phyloP scores from a whole-genome alignment of 2,329 filamentous ascomycete genomes.

The Trichoderma guizhouense region DNA sequence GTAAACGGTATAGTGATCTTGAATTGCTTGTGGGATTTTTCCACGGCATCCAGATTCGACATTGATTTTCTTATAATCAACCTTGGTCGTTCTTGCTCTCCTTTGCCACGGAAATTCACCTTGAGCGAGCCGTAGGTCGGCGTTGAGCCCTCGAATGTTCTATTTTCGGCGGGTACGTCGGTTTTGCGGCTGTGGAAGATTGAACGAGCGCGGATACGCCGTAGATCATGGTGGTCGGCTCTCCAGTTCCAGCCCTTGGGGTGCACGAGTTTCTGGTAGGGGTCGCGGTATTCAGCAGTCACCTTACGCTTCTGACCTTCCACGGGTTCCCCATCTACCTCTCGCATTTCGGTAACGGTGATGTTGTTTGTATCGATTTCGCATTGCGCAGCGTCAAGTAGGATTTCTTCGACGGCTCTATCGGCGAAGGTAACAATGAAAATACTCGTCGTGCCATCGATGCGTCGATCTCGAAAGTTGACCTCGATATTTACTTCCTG shows the following conservation, averaged over 20 bases:
- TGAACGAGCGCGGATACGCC: constrained; percentile 62
- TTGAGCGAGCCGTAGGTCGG: constrained; percentile 54
- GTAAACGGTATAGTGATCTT: constrained; percentile 69
- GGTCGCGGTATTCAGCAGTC: constrained; percentile 53
- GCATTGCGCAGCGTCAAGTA: constrained; percentile 61
- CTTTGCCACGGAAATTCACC: constrained; percentile 41
- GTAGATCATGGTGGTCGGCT: constrained; percentile 72
- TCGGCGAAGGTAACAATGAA: constrained; percentile 64
- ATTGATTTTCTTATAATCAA: constrained; percentile 46
- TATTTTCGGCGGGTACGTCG: constrained; percentile 54
- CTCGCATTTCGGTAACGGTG: constrained; percentile 44
- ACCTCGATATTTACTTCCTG: constrained; percentile 89
- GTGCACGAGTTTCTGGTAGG: constrained; percentile 62
- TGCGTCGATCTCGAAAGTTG: constrained; percentile 71
- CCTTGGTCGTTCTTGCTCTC: constrained; percentile 39
- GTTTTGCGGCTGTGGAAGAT: constrained; percentile 49
- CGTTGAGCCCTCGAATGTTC: constrained; percentile 54
- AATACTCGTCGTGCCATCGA: constrained; percentile 79
- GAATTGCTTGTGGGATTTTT: constrained; percentile 44
- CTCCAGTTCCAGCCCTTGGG: constrained; percentile 59
- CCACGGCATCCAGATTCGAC: constrained; percentile 29
- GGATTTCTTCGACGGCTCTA: constrained; percentile 55
- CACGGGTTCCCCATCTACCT: constrained; percentile 34
- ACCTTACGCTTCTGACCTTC: constrained; percentile 41
- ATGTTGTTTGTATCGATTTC: constrained; percentile 54